phyloP scores from a whole-genome alignment of 805 yeast genomes.

The Brettanomyces anomalus region DNA sequence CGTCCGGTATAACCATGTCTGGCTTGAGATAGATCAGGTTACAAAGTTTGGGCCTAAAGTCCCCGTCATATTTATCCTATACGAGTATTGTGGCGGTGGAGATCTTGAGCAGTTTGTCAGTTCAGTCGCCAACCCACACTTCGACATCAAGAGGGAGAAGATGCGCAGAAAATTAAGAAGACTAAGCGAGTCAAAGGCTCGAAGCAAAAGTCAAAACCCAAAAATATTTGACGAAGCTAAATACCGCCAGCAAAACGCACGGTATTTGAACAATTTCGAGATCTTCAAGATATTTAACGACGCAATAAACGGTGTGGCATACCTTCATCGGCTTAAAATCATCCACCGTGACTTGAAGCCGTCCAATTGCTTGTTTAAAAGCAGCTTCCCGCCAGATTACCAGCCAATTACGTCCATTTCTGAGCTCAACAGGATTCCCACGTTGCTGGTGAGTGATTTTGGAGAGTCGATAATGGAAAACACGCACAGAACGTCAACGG shows the following conservation, averaged over 20 bases:
- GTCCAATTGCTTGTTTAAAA: conserved; percentile 66
- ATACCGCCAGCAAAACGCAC: conserved; percentile 4
- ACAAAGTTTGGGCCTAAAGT: conserved; percentile 47
- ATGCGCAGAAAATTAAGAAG: conserved; percentile 18
- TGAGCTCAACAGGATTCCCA: conserved; percentile 38
- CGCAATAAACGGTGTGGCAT: conserved; percentile 58
- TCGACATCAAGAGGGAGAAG: conserved; percentile 30
- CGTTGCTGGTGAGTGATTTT: conserved; percentile 76
- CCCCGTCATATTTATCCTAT: conserved; percentile 63
- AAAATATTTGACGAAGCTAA: not conserved
- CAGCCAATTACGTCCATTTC: conserved; percentile 16
- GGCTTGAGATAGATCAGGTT: conserved; percentile 64
- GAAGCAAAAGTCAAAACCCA: not conserved
- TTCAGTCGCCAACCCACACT: conserved; percentile 27
- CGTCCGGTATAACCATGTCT: conserved; percentile 82
- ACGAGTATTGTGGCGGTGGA: conserved; percentile 87
- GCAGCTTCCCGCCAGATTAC: conserved; percentile 18
- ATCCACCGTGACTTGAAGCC: conserved; percentile 90
- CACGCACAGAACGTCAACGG: conserved; percentile 55
- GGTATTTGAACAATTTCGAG: conserved; percentile 43
- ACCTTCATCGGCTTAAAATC: conserved; percentile 64
- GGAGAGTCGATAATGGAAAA: conserved; percentile 83
- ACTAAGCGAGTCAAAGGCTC: conserved; percentile 2
- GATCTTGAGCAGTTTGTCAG: conserved; percentile 62
- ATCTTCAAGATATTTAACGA: conserved; percentile 63